Percentiles rank a stretch among this genome's conserved stretches.
These are phyloP conservation scores for Coniferiporia weirii DNA, from an alignment of 1,284 basidiomycete genomes.

Conservation along the genomic window DNA sequence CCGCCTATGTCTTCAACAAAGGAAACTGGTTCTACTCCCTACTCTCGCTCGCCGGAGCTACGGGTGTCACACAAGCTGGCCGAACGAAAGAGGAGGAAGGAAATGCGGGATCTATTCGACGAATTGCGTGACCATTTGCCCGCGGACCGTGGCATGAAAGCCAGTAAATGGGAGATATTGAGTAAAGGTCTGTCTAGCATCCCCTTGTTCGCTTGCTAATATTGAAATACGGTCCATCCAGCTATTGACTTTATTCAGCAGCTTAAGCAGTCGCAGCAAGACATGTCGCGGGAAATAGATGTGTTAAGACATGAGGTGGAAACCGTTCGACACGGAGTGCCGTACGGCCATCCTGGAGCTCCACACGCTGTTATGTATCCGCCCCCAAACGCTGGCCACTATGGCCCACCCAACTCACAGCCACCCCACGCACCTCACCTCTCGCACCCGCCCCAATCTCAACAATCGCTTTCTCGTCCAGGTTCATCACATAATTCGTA, in stretches of 20 bases:
- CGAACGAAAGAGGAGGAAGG: conserved; percentile 89
- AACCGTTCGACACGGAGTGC: conserved; percentile 52
- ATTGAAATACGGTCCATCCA: conserved; percentile 27
- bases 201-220: neutral
- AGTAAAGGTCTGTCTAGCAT: conserved; percentile 67
- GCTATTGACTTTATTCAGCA: conserved; percentile 84
- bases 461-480: conserved; percentile 27
- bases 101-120: conserved; percentile 97
- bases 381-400: conserved; percentile 19
- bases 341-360: conserved; percentile 44
- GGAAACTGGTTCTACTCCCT: conserved; percentile 65
- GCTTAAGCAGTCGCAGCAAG: conserved; percentile 70
- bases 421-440: conserved; percentile 25
- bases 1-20: conserved; percentile 29
- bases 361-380: conserved; percentile 50
- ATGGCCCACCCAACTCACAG: conserved; percentile 23
- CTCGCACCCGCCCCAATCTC: conserved; percentile 35
- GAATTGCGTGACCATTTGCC: conserved; percentile 88
- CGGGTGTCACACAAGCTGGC: conserved; percentile 92
- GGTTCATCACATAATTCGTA: conserved; percentile 47
- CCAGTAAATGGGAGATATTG: conserved; percentile 95
- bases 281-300: conserved; percentile 75
- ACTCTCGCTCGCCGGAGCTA: conserved; percentile 90
- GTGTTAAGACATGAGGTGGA: conserved; percentile 73
- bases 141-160: conserved; percentile 87